These are phyloP conservation scores for Xylaria sp. DNA, from an alignment of 495 filamentous ascomycete genomes.

Conservation along the genomic window DNA sequence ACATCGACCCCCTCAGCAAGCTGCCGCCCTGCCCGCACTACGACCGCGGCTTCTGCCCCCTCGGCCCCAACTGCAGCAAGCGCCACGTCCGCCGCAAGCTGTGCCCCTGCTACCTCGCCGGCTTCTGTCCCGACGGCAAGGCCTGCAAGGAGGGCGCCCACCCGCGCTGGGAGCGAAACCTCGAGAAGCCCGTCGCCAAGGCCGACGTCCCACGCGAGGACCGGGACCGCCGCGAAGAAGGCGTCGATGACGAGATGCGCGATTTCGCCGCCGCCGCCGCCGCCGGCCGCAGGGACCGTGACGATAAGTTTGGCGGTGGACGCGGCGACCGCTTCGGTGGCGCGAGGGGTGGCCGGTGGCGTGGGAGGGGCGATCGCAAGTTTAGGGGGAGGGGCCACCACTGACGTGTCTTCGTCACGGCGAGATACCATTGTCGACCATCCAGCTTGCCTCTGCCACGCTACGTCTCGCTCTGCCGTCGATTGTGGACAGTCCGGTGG, in stretches of 20 bases:
- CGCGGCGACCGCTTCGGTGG: slow-evolving; percentile 33
- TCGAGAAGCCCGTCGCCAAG: slow-evolving; percentile 76
- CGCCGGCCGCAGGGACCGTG: slow-evolving; percentile 54
- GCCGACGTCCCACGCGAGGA: slow-evolving; percentile 62
- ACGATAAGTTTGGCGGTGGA: slow-evolving; percentile 51
- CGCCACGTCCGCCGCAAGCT: slow-evolving; percentile 79
- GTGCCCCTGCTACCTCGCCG: slow-evolving; percentile 87
- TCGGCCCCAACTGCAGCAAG: slow-evolving; percentile 85
- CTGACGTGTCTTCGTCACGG: slow-evolving; percentile 6
- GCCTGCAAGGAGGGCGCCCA: slow-evolving; percentile 80
- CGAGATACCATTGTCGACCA: background rate
- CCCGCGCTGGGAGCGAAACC: slow-evolving; percentile 75
- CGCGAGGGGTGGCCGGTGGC: slow-evolving; percentile 41
- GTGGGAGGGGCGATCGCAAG: slow-evolving; percentile 44
- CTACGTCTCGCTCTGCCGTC: background rate
- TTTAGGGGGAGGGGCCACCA: slow-evolving; percentile 45
- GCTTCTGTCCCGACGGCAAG: slow-evolving; percentile 91
- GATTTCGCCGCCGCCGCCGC: slow-evolving; percentile 54
- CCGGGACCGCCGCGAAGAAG: slow-evolving; percentile 61
- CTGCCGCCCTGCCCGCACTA: slow-evolving; percentile 92
- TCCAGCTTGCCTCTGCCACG: background rate
- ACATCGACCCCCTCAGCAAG: slow-evolving; percentile 82
- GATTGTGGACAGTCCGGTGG: background rate
- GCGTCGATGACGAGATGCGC: slow-evolving; percentile 56
- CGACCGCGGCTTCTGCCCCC: slow-evolving; percentile 91